phyloP scores from a whole-genome alignment of 176 grass and related monocot genomes.

The Triticum turgidum region DNA sequence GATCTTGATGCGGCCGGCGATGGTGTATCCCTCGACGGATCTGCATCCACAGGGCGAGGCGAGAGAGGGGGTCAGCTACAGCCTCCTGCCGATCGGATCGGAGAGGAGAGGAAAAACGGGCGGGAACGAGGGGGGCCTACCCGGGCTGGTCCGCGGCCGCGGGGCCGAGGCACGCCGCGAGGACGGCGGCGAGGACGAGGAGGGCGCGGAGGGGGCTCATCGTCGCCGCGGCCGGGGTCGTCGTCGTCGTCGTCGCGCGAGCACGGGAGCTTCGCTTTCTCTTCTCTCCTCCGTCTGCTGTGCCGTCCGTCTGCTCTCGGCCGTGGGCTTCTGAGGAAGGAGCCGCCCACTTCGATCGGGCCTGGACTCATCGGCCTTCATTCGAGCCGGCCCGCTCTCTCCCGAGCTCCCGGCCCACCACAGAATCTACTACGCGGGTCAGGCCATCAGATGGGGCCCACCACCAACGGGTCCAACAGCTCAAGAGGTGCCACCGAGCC shows the following conservation, averaged over 20 bases:
- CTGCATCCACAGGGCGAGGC: slow-evolving; percentile 27
- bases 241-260: slow-evolving; percentile 14
- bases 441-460: too few species aligned
- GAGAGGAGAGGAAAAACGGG: not conserved
- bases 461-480: too few species aligned
- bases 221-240: slow-evolving; percentile 7
- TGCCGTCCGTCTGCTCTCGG: too few species aligned
- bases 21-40: slow-evolving; percentile 62
- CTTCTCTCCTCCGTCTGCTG: too few species aligned
- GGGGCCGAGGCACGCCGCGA: not conserved
- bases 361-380: not conserved
- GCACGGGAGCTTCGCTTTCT: not conserved
- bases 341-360: not conserved
- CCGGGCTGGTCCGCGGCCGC: slow-evolving; percentile 29
- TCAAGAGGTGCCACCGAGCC: too few species aligned
- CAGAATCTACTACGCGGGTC: not conserved
- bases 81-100: slow-evolving; percentile 29
- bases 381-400: not conserved
- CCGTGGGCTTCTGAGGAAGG: not conserved
- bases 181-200: not conserved
- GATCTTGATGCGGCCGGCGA: slow-evolving; percentile 81
- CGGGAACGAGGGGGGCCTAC: not conserved
- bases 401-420: not conserved
- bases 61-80: not conserved
- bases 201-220: slow-evolving; percentile 10